Base-by-base conservation (phyloP, 805 yeast genomes). In the Candida morakotiae region DNA sequence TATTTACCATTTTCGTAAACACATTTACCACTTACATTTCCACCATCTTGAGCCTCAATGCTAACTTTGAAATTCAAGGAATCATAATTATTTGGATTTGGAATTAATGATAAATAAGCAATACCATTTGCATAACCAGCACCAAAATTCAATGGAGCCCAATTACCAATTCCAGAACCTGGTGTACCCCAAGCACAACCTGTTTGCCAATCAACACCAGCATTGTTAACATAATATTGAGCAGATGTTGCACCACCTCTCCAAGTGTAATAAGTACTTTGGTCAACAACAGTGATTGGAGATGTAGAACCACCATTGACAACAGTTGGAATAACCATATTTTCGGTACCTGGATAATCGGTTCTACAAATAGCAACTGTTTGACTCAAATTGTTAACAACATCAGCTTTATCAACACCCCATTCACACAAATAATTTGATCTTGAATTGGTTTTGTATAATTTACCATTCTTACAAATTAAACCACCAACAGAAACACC, bases 281-380 rank as follows among this genome's bases (percentile, higher is more conserved):
- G 72, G 56, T 79, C 75, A 40, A 81, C 86, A 46, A 77, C 81
- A 28, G 83, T 66, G 37, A 77, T 67, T 26, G 79, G 74, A 32
- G 67, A 61, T 11, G 60, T 44, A 28, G 66, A 66, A 42, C 81
- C 81, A 25, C 75, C 79, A 26, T 61, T 53, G 40, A 81, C 77
- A 46, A 76, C 70, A 42, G 87, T 80, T 55, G 88, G 88, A 43
- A 81, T 69, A 52, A 73, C 80, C 88, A 81, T 81, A 65, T 81
- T 81, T 69, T 81, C 88, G 37, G 87, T 77, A 64, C 88, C 88
- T 52, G 88, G 88, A 66, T 81, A 81, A 61, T 81, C 88, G 44
- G 88, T 81, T 71, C 86, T 75, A 63, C 88, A 81, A 42, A 81
- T 68, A 31, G 87, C 80, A 45, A 82, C 81, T 31, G 67, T 64